Evolutionary conservation across 2,329 filamentous ascomycete genomes (phyloP).

Genomic region (Chalaropsis thielavioides): DNA sequence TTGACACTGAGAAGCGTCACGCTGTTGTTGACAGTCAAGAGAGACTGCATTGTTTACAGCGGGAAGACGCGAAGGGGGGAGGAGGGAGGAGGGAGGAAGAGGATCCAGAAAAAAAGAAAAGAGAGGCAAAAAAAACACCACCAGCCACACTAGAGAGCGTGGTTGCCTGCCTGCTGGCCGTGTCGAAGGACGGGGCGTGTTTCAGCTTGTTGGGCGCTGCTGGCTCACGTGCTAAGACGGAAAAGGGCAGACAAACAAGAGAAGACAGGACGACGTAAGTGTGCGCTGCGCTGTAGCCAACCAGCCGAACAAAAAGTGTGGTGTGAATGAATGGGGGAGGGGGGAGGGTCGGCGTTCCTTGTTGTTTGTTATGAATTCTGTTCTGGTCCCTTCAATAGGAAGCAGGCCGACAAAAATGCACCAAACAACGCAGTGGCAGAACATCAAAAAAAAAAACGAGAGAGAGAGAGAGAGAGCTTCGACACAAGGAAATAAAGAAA

Average conservation of each 20-base stretch:
- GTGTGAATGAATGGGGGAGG: too few relatives aligned
- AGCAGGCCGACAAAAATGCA: not conserved
- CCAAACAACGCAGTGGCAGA: not conserved
- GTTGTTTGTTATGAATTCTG: too few relatives aligned
- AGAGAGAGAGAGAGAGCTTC: not conserved
- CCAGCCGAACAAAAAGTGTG: too few relatives aligned
- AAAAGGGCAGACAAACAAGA: not conserved
- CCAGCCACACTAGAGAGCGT: not conserved
- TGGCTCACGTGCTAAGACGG: not conserved
- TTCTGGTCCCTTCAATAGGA: too few relatives aligned
- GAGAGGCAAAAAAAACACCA: not conserved
- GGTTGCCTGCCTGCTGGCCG: not conserved
- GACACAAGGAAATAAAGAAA: not conserved
- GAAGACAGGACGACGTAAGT: too few relatives aligned
- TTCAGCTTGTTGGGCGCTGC: not conserved
- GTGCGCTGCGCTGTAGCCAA: too few relatives aligned
- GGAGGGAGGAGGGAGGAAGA: not conserved
- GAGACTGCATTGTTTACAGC: constrained; percentile 38
- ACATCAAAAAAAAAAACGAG: not conserved
- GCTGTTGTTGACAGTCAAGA: constrained; percentile 47
- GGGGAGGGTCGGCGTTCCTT: too few relatives aligned
- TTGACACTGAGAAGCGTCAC: constrained; percentile 45
- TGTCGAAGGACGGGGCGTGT: not conserved
- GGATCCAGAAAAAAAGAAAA: constrained; percentile 3
- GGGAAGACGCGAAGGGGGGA: not conserved